Conservation (phyloP, 306 rosid species). For the Nissolia schottii region DNA sequence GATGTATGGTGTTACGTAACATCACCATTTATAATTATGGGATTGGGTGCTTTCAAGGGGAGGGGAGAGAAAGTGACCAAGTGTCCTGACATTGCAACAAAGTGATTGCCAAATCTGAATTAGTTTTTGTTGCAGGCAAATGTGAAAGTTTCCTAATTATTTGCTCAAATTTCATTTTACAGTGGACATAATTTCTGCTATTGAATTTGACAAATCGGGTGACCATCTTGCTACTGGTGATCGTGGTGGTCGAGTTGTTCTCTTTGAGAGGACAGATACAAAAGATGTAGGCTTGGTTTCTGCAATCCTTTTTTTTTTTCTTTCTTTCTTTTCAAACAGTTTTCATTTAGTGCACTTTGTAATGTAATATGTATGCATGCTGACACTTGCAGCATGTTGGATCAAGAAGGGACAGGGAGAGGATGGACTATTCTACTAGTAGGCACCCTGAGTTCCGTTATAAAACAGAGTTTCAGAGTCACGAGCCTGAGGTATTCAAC, state of each 20-base stretch:
- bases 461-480: constrained; percentile 99
- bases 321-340: neutral
- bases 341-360: constrained; percentile 1
- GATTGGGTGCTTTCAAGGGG: neutral
- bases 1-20: neutral
- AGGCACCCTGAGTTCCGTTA: constrained; percentile 99
- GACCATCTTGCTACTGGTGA: constrained; percentile 99
- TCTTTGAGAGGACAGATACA: constrained; percentile 94
- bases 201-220: constrained; percentile 95
- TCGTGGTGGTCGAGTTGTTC: constrained; percentile 99
- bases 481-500: constrained; percentile 81
- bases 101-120: constrained; percentile 6
- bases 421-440: constrained; percentile 66
- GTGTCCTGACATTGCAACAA: neutral
- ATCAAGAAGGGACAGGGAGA: constrained; percentile 82
- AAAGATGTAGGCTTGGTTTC: constrained; percentile 67
- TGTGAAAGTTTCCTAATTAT: constrained; percentile 26
- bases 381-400: constrained; percentile 69
- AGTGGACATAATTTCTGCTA: constrained; percentile 99
- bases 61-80: constrained; percentile 5
- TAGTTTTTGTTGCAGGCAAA: constrained; percentile 17
- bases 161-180: constrained; percentile 35
- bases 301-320: constrained; percentile 1
- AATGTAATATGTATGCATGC: constrained; percentile 23
- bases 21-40: neutral